Percentiles rank a stretch among this genome's conserved stretches.
phyloP scores from a whole-genome alignment of 2,329 filamentous ascomycete genomes.

The Davidsoniella neocaledoniae region DNA sequence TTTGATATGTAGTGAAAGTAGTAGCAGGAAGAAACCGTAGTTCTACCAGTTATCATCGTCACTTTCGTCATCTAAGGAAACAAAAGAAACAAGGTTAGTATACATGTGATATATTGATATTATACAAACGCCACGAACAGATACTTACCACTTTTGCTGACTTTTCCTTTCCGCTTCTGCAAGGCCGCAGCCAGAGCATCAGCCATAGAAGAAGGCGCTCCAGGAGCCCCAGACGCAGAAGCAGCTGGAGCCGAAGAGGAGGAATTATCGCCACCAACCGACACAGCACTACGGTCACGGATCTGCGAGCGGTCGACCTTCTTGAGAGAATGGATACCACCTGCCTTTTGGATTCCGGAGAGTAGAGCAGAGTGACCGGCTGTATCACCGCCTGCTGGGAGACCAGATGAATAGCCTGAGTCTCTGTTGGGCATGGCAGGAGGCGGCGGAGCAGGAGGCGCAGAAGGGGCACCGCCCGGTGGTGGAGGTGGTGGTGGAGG shows the following conservation, averaged over 20 bases:
- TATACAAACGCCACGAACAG: constrained; percentile 6
- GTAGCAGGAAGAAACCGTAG: not conserved
- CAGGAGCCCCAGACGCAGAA: constrained; percentile 32
- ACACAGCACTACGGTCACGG: constrained; percentile 50
- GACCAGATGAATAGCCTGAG: constrained; percentile 39
- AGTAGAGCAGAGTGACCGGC: constrained; percentile 43
- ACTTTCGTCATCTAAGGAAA: constrained; percentile 49
- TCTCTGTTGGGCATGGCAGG: constrained; percentile 37
- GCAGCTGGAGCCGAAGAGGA: constrained; percentile 35
- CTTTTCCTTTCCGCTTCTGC: constrained; percentile 78
- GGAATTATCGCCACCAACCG: constrained; percentile 34
- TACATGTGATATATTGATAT: not conserved
- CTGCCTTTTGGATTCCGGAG: constrained; percentile 55
- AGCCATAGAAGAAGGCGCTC: constrained; percentile 52
- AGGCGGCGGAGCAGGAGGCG: constrained; percentile 30
- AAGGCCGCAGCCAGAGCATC: constrained; percentile 66
- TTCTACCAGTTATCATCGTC: constrained; percentile 58
- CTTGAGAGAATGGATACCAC: constrained; percentile 50
- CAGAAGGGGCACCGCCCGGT: constrained; percentile 19
- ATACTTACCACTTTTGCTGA: constrained; percentile 80
- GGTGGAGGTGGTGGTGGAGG: constrained; percentile 23
- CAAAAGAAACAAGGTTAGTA: not conserved
- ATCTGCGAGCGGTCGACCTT: constrained; percentile 59
- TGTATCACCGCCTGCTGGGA: constrained; percentile 23
- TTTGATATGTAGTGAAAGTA: not conserved